Base-by-base conservation (phyloP, 148 eudicot genomes). In the Talinum fruticosum region DNA sequence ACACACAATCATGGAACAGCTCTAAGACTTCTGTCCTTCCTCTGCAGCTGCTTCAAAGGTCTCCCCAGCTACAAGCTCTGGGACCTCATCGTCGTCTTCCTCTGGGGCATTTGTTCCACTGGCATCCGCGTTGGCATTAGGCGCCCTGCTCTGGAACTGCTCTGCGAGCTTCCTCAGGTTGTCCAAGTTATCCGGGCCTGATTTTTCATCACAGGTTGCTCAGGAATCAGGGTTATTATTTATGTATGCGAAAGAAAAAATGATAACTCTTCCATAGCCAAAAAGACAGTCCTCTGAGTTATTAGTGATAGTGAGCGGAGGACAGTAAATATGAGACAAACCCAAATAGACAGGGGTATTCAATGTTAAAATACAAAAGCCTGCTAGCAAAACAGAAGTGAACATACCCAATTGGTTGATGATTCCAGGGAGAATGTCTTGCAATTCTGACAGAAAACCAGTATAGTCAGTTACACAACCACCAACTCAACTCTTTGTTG, bases 131-230 rank as follows among this genome's bases (percentile, higher is more conserved):
- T 62, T 82, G 10, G 83, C 87, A 69, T 83, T 90, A 13, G 95
- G 92, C 24, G 59, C 77, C 71, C 90, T 91, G 86, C 80, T 89
- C 88, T 92, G 91, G 84, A 92, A 90, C 82, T 90, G 89, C 83
- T 89, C 95, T 1, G 97, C 90, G 29, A 94, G 77, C 81, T 87
- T 92, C 90, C 92, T 92, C 84, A 90, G 76, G 73, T 92, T 92
- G 86, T 92, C 98, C 88, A 92, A 85, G 87, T 94, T 92, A 82
- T 94, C 97, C 0, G 98, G 98, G 45, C 98, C 98, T 91, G 90
- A 38, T 24, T 41, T 5, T 13, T 65, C 34, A 62, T 28, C 47
- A 33, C 28, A 0, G 29, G 35, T 28, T 35, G 6, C 4, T 29
- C 44, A 72, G 5, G 10, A 28, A 21, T 62, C 30, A 21, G n/a